phyloP scores from a whole-genome alignment of 2,329 filamentous ascomycete species.

The Lecanoromycetidae sp. region DNA sequence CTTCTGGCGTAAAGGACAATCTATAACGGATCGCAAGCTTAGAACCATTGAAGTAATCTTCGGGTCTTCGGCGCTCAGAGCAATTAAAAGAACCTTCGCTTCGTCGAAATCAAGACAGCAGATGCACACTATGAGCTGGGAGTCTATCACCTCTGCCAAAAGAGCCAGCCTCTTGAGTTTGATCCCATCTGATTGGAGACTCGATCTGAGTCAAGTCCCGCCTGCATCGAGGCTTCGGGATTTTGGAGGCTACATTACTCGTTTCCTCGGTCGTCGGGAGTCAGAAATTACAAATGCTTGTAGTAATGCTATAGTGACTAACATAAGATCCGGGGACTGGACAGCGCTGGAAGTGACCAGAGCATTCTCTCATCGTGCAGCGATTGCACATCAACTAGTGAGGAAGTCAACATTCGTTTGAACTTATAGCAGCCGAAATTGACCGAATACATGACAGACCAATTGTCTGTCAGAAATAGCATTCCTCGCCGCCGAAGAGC shows the following conservation, averaged over 20 bases:
- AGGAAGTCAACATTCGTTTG: background rate
- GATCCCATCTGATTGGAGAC: background rate
- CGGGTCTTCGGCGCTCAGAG: background rate
- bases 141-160: background rate
- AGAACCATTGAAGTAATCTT: background rate
- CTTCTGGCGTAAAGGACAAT: no score
- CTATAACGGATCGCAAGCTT: background rate
- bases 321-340: background rate
- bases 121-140: background rate
- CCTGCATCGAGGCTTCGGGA: background rate
- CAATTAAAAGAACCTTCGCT: background rate
- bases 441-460: background rate
- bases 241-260: background rate
- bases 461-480: background rate
- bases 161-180: background rate
- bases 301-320: background rate
- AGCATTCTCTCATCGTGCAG: background rate
- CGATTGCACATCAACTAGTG: background rate
- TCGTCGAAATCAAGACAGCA: background rate
- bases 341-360: background rate
- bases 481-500: slow-evolving; percentile 22
- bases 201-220: background rate
- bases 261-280: background rate
- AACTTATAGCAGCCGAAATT: background rate
- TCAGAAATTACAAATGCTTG: background rate